These are phyloP conservation scores for Pichia membranifaciens DNA, from an alignment of 805 yeast genomes.

Conservation along the genomic window DNA sequence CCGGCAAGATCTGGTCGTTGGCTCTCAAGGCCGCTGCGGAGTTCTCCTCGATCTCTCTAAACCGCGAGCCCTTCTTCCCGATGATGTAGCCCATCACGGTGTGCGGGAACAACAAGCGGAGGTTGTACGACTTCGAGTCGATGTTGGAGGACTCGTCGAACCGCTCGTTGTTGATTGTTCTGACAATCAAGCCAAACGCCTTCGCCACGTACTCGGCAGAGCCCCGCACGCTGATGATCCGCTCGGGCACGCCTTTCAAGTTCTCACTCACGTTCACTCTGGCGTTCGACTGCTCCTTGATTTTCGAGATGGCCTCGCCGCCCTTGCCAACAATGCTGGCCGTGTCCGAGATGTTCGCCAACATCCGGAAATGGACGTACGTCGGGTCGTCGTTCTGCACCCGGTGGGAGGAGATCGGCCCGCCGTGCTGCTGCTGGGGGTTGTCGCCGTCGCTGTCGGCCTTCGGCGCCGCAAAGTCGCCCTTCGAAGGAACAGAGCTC, in stretches of 20 bases:
- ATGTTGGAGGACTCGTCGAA: constrained; percentile 55
- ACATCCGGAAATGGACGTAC: constrained; percentile 64
- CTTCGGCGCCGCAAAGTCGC: constrained; percentile 1
- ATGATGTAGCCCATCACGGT: constrained; percentile 75
- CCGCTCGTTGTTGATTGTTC: constrained; percentile 62
- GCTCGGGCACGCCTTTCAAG: constrained; percentile 61
- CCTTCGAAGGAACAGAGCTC: constrained; percentile 7
- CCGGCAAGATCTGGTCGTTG: constrained; percentile 64
- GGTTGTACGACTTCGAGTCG: constrained; percentile 46
- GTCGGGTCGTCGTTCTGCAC: constrained; percentile 46
- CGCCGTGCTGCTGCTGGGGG: constrained; percentile 8
- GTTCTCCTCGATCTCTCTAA: constrained; percentile 74
- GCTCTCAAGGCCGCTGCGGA: constrained; percentile 76
- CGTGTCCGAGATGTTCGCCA: constrained; percentile 71
- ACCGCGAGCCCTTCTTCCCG: constrained; percentile 68
- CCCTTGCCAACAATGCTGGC: constrained; percentile 71
- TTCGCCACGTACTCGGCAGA: constrained; percentile 72
- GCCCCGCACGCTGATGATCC: constrained; percentile 71
- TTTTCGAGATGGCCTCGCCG: constrained; percentile 65
- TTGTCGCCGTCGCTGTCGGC: not conserved
- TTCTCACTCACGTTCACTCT: constrained; percentile 70
- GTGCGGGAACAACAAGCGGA: constrained; percentile 68
- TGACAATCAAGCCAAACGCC: constrained; percentile 69
- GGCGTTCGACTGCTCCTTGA: constrained; percentile 58
- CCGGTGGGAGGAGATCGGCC: constrained; percentile 19